Base-by-base conservation (phyloP, 1,284 basidiomycete genomes). In the Cryptococcus sp. region DNA sequence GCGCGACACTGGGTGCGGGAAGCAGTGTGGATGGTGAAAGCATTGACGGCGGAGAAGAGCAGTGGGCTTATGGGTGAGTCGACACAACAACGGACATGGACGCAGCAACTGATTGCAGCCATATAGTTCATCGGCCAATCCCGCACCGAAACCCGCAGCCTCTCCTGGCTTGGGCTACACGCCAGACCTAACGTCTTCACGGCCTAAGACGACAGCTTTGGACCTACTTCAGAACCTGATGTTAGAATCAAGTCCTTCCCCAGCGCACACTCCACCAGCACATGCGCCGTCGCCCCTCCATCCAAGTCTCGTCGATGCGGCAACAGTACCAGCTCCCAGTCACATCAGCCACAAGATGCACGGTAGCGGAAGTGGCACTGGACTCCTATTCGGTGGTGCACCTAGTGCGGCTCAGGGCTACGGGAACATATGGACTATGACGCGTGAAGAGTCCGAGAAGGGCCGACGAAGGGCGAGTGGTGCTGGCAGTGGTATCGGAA, bases 1-100 rank as follows among this genome's bases (percentile, higher is more conserved):
- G 87, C 27, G 81, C 85, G 53, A 84, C 80, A 3, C 70, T 86
- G 25, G 82, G 81, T 45, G 80, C 79, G 22, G 76, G 81, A 7
- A 78, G 77, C 46, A 78, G 78, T 25, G 73, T 79, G 11, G 78
- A 72, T 22, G 81, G 86, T 86, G 67, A 67, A 17, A 65, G 68
- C 40, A 74, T 35, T 13, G 10, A 13, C 30, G 30, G 30, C 4
- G 30, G 30, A 13, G 30, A 35, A 10, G 30, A 35, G 2, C 7
- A 35, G 30, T 35, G 30, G 30, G 13, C 8, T 13, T 35, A 10
- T 35, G 30, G 30, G 30, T 35, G 13, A 8, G 30, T 35, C 4
- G 7, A 10, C 30, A 13, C 7, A 35, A 35, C 10, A 30, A 35
- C 30, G 5, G 30, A 35, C 30, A 35, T 10, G 30, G 7, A 35